Evolutionary conservation across 345 rosid genomes (phyloP), one percentile per base, ranked within the genome.

Genomic region (Eucalyptus tenuipes): DNA sequence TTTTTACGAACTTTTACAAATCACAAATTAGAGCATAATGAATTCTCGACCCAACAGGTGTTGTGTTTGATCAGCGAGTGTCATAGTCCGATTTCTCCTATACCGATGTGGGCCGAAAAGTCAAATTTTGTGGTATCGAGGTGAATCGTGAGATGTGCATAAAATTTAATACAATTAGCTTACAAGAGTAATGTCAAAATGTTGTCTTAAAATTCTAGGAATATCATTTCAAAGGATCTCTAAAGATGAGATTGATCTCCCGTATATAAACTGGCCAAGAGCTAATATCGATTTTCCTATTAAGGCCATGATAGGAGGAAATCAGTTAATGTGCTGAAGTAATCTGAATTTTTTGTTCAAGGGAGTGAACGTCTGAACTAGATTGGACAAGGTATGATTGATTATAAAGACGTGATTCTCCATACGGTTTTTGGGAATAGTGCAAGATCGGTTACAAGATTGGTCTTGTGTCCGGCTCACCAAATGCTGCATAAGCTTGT

Each of bases 201-300:
- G 5, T 20, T 6, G 4, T 37, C 13, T 40, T 71, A 37, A 22
- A 22, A 37, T 71, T 71, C 24, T 8, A 37, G 12, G 25, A 71
- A 6, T 18, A 37, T 71, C 8, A 18, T 71, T 5, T 37, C 22
- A 71, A 12, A 71, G 45, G 45, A 71, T 71, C 27, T 71, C 3
- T 18, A 0, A 37, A 20, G 27, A 71, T 6, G 14, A 20, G 14
- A 71, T 37, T 71, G 27, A 24, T 71, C 13, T 18, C 7, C 1
- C 0, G 2, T 33, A 2, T 71, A 33, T 3, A 71, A 71, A 71
- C 0, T 33, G 8, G 7, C 3, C 0, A 0, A 4, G 14, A 71
- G 4, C 3, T 18, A 0, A 10, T 37, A 11, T 5, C 14, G 2
- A 0, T 71, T 71, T 37, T 11, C 14, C 2, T 3, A 18, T 37